Base-by-base conservation (phyloP, 768 basidiomycete genomes). In the Stropharia rugosoannulata region DNA sequence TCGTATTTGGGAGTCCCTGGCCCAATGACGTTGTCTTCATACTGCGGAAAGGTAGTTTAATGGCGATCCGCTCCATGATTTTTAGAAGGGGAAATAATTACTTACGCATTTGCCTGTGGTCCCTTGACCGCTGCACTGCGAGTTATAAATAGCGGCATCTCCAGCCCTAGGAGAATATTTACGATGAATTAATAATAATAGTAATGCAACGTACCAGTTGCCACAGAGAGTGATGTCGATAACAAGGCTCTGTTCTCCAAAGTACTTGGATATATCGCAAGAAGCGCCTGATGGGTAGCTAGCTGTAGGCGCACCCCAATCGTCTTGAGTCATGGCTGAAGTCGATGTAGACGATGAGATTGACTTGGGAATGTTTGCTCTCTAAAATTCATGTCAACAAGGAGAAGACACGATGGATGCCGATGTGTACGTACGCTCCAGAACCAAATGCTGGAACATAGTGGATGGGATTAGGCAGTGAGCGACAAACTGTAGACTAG, bases 171-270 rank as follows among this genome's bases (percentile, higher is more conserved):
- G 29, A 41, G 43, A 35, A 15, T 2, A 40, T 39, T 49, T 41
- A 6, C 25, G 11, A 49, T n/a, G 36, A 25, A 18, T 27, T 50
- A 13, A 42, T 45, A 19, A 53, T 36, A 25, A 9, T 15, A 38
- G 1, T 12, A 39, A 59, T 16, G 36, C 18, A 12, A 51, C 67
- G 49, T 56, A 76, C 78, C 74, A 78, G 27, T 62, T 56, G 55
- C 82, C 76, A 67, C 84, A 81, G 11, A 84, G 75, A 0, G 82
- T 82, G 62, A 83, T 83, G 59, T 80, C 77, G 5, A 84, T 58
- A 5, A 83, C 71, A 3, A 84, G 66, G 38, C 76, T 74, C 63
- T 83, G 81, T 4, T 74, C 70, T 18, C 70, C 63, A 55, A 81
- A 80, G 59, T 69, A 77, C 32, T 70, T 55, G 9, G 69, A 65